Base-by-base conservation (phyloP, 1,284 basidiomycete species). In the Cutaneotrichosporon sp. region DNA sequence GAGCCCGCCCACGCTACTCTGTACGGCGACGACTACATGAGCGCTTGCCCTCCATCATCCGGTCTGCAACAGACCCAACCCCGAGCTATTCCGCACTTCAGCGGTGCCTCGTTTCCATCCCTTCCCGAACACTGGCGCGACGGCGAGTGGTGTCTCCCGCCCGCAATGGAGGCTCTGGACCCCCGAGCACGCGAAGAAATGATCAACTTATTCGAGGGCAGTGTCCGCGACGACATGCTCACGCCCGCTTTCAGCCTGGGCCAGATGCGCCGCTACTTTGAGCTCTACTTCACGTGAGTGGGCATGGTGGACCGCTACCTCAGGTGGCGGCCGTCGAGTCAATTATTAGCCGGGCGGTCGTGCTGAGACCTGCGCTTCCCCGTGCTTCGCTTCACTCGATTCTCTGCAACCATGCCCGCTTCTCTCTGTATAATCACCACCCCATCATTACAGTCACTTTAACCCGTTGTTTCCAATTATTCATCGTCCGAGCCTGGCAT, bases 401-500 rank as follows among this genome's bases (percentile, higher is more conserved):
- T 32, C 3, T 35, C 16, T 9, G 17, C 34, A 4, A 31, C 29
- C 29, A 31, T 31, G 29, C 29, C 29, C 29, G 29, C 29, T 31
- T 9, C 29, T 31, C 29, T 10, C 14, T 14, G 14, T 31, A 2
- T 31, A 9, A 31, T 31, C 29, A 3, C 14, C 29, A 3, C 14
- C 29, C 29, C 29, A 31, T 31, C 20, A 41, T 25, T 14, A 37
- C 43, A 64, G 62, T 24, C 58, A 65, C 51, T 61, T 61, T 49
- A 55, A 54, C 6, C 63, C 63, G 3, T 43, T 65, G 26, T 65
- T 61, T 32, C 63, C 63, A 12, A 63, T 65, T 41, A 60, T 65
- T 20, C 63, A 65, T 42, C 55, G 55, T 5, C 47, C 61, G 6
- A 61, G 61, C 6, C 48, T 65, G 25, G 47, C 33, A 5, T 61